These are phyloP conservation scores for Hippophae tibetana DNA, from an alignment of 306 rosid species.

Conservation along the genomic window DNA sequence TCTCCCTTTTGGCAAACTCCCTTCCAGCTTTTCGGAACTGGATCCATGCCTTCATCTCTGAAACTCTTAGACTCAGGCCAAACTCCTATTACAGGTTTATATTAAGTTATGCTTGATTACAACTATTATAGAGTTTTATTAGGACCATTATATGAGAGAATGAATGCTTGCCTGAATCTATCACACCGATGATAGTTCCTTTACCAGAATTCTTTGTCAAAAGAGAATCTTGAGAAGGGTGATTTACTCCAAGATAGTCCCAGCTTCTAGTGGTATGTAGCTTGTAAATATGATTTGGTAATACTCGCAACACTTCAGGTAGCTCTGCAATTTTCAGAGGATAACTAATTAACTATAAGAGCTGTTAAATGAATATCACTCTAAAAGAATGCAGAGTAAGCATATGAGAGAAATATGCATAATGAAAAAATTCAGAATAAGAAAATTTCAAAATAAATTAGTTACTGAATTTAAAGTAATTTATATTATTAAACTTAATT, in stretches of 20 bases:
- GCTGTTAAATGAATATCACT: not conserved
- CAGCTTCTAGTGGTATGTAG: conserved; percentile 52
- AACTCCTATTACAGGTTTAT: conserved; percentile 19
- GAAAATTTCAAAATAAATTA: too few relatives aligned
- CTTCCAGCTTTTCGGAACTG: conserved; percentile 39
- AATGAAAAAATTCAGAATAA: too few relatives aligned
- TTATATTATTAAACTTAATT: too few relatives aligned
- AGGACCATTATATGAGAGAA: not conserved
- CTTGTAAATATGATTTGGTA: conserved; percentile 33
- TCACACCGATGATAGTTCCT: conserved; percentile 37
- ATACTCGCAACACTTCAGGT: conserved; percentile 35
- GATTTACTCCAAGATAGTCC: conserved; percentile 30
- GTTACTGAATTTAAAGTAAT: too few relatives aligned
- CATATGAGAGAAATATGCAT: too few relatives aligned
- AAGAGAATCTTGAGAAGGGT: conserved; percentile 23
- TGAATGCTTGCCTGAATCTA: conserved; percentile 36
- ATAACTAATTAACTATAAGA: not conserved
- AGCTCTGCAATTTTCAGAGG: conserved; percentile 18
- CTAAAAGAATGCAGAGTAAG: conserved; percentile 7
- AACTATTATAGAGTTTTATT: not conserved
- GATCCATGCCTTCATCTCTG: conserved; percentile 33
- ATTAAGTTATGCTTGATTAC: not conserved
- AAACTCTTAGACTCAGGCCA: conserved; percentile 50
- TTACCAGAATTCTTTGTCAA: conserved; percentile 23
- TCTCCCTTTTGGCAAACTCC: conserved; percentile 39